A percentile compares a stretch with the other conserved stretches of the same genome.
phyloP scores from a whole-genome alignment of 495 filamentous ascomycete genomes.

The Lepidopterella palustris region DNA sequence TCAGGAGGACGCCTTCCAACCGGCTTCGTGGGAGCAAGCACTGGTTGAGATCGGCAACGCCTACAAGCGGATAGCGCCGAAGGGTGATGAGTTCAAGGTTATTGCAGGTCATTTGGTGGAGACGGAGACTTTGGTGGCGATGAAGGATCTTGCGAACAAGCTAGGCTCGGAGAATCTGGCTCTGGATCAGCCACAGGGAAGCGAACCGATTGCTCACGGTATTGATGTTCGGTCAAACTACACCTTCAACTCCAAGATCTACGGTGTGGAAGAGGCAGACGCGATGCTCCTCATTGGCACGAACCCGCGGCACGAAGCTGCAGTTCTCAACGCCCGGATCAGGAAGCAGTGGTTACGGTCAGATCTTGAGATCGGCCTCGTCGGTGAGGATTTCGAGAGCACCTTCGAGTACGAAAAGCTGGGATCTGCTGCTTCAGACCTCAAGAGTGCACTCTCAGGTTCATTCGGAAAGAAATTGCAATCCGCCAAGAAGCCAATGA shows the following conservation, averaged over 20 bases:
- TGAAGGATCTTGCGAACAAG: slow-evolving; percentile 94
- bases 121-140: slow-evolving; percentile 84
- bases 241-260: slow-evolving; percentile 90
- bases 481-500: slow-evolving; percentile 87
- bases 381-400: slow-evolving; percentile 84
- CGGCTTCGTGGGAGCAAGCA: slow-evolving; percentile 90
- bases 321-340: slow-evolving; percentile 90
- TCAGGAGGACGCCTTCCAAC: slow-evolving; percentile 78
- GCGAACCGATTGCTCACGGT: slow-evolving; percentile 80
- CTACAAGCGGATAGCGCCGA: slow-evolving; percentile 64
- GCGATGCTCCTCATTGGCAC: slow-evolving; percentile 86
- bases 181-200: slow-evolving; percentile 81
- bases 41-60: slow-evolving; percentile 75
- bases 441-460: slow-evolving; percentile 82
- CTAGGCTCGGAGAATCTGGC: slow-evolving; percentile 93
- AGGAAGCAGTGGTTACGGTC: slow-evolving; percentile 96
- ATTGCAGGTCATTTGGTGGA: slow-evolving; percentile 88
- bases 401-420: slow-evolving; percentile 92
- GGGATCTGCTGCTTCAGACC: slow-evolving; percentile 62
- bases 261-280: slow-evolving; percentile 88
- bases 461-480: slow-evolving; percentile 85
- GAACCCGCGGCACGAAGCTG: slow-evolving; percentile 90
- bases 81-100: slow-evolving; percentile 90
- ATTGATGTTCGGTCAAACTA: slow-evolving; percentile 92
- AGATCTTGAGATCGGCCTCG: slow-evolving; percentile 84